Conservation (phyloP, 495 filamentous ascomycete genomes). For the Penicillium silybi region DNA sequence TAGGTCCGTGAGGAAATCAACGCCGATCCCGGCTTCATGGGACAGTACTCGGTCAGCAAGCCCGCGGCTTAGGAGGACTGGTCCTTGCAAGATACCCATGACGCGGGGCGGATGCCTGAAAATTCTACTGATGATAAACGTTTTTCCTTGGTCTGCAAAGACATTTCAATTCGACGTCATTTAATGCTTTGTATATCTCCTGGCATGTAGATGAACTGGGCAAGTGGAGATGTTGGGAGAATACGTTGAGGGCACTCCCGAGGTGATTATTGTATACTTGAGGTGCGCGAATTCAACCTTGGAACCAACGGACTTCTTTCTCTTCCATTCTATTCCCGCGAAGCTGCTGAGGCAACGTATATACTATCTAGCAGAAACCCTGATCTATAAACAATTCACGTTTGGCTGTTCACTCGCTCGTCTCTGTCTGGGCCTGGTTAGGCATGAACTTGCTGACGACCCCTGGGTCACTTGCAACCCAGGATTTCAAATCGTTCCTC, state of each 20-base stretch:
- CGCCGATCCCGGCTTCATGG: constrained; percentile 74
- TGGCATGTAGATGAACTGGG: not conserved
- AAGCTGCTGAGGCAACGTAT: not conserved
- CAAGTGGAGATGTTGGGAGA: not conserved
- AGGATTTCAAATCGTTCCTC: constrained; percentile 8
- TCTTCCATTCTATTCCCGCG: not conserved
- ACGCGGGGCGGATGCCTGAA: constrained; percentile 12
- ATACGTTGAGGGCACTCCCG: not conserved
- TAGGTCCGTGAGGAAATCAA: constrained; percentile 74
- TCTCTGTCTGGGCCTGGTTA: not conserved
- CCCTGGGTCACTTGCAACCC: constrained; percentile 8
- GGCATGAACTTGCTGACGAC: not conserved
- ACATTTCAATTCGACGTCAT: constrained; percentile 1
- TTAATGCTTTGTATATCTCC: not conserved
- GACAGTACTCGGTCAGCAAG: constrained; percentile 54
- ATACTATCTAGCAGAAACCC: not conserved
- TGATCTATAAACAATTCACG: not conserved
- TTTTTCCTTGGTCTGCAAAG: constrained; percentile 15
- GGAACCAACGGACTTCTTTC: not conserved
- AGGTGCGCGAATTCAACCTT: not conserved
- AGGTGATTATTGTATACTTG: not conserved
- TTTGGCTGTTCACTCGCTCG: not conserved
- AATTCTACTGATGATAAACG: constrained; percentile 19
- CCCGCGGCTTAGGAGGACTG: constrained; percentile 11
- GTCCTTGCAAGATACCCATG: constrained; percentile 24